Base-by-base conservation (phyloP, 768 basidiomycete species). In the Auriscalpium microsporum region DNA sequence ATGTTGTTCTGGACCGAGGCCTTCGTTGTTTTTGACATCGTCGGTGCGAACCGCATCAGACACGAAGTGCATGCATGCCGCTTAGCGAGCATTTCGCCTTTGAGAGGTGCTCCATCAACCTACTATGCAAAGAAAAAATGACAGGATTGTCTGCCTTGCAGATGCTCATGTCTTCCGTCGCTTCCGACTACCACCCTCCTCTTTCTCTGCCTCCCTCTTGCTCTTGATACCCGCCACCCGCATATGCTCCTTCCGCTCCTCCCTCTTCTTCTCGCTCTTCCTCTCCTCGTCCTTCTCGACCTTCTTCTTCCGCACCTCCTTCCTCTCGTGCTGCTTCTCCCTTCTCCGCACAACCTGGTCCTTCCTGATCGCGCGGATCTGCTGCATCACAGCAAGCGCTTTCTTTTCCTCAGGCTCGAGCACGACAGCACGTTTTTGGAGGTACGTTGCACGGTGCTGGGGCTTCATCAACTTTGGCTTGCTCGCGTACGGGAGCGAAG, bases 331-430 rank as follows among this genome's bases (percentile, higher is more conserved):
- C 73, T 98, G 90, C 76, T 94, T 96, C 68, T 86, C 90, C 64
- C 80, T 84, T 65, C 94, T 73, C 64, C 84, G 75, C 45, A 68
- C 73, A 2, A 91, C 78, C 71, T 95, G 90, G 64, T 94, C 94
- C 71, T 94, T 97, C 56, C 91, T 74, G 63, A 99, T 69, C 7
- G 94, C 90, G 48, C 88, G 82, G 59, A 97, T 92, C 75, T 98
- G 94, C 69, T 98, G 95, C 67, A 99, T 67, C 40, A 98, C 72
- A 40, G 90, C 86, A 17, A 97, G 73, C 0, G 96, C 94, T 67
- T 83, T 87, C 77, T 87, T 92, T 75, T 98, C 96, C 67, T 95
- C 93, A 1, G 91, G 90, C 65, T 95, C 90, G 78, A 98, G 80
- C 46, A 99, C 85, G 23, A 98, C 94, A 1, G 95, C 94, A 11